Conservation (phyloP, 768 basidiomycete genomes). For the Boletus sensibilis region DNA sequence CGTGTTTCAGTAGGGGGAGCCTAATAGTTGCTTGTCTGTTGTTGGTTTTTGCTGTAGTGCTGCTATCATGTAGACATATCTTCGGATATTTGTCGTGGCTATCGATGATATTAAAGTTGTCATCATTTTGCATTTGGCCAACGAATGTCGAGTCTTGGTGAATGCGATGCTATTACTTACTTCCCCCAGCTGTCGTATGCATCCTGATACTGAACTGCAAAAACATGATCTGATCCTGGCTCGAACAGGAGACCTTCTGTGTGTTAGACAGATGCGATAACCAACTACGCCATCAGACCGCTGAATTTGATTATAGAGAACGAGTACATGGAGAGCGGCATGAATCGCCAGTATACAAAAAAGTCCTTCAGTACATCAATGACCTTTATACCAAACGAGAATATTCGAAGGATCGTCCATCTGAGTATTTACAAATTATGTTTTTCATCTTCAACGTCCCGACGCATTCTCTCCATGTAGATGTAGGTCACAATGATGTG, state of each 20-base stretch:
- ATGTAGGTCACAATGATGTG: slow-evolving; percentile 35
- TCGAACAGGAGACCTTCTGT: slow-evolving; percentile 33
- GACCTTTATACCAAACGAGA: not conserved
- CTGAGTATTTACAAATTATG: not conserved
- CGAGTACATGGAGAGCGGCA: not conserved
- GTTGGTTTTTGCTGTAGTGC: not conserved
- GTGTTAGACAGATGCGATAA: slow-evolving; percentile 85
- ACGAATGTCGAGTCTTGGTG: too few species aligned
- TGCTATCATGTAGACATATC: not conserved
- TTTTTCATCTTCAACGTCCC: slow-evolving; percentile 21
- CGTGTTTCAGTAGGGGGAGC: slow-evolving; percentile 29
- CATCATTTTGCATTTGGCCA: not conserved
- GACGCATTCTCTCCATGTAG: slow-evolving; percentile 31
- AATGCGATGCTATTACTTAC: too few species aligned
- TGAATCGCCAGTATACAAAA: not conserved
- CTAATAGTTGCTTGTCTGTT: not conserved
- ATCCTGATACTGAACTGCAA: not conserved
- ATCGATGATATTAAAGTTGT: too few species aligned
- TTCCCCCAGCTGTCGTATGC: too few species aligned
- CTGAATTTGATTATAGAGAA: not conserved
- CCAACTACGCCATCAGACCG: slow-evolving; percentile 70
- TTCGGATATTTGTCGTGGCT: not conserved
- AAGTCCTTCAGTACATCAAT: too few species aligned
- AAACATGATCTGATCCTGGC: slow-evolving; percentile 12
- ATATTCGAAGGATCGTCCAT: not conserved